A percentile compares a stretch with the other conserved stretches of the same genome.
These are phyloP conservation scores for Aspergillus wentii DNA, from an alignment of 495 filamentous ascomycete genomes.

Conservation along the genomic window DNA sequence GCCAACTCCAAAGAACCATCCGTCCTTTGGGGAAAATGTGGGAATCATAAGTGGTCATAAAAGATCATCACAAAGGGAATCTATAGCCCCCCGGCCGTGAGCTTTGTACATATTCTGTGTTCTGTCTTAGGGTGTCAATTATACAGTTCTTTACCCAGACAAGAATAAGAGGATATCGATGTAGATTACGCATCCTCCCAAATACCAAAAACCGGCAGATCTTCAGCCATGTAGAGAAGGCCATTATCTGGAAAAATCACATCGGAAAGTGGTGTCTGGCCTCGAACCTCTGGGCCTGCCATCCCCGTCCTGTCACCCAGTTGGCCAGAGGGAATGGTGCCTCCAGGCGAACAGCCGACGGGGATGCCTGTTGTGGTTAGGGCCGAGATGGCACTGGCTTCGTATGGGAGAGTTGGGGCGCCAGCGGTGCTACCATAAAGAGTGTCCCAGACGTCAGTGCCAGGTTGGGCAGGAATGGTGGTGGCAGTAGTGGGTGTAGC, in stretches of 20 bases:
- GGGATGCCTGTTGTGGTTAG: constrained; percentile 44
- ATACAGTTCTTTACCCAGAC: not conserved
- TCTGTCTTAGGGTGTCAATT: too few relatives aligned
- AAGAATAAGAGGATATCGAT: not conserved
- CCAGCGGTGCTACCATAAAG: constrained; percentile 25
- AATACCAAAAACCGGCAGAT: constrained; percentile 32
- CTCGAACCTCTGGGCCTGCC: constrained; percentile 8
- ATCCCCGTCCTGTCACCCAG: not conserved
- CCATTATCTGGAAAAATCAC: constrained; percentile 37
- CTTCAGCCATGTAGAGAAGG: constrained; percentile 37
- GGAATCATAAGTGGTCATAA: not conserved
- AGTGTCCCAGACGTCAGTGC: constrained; percentile 28
- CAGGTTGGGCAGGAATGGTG: constrained; percentile 7
- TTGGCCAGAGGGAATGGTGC: constrained; percentile 22
- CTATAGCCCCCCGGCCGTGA: too few relatives aligned
- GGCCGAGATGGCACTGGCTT: constrained; percentile 42
- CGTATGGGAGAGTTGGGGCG: constrained; percentile 26
- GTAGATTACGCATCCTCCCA: constrained; percentile 26
- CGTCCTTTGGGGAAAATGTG: not conserved
- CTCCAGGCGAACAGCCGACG: constrained; percentile 35
- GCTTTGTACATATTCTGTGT: too few relatives aligned
- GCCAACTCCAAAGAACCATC: too few relatives aligned
- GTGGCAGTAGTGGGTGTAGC: constrained; percentile 5
- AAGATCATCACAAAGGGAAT: too few relatives aligned
- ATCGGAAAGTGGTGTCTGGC: constrained; percentile 35